These are phyloP conservation scores for Lentinula lateritia DNA, from an alignment of 768 basidiomycete genomes.

Conservation along the genomic window DNA sequence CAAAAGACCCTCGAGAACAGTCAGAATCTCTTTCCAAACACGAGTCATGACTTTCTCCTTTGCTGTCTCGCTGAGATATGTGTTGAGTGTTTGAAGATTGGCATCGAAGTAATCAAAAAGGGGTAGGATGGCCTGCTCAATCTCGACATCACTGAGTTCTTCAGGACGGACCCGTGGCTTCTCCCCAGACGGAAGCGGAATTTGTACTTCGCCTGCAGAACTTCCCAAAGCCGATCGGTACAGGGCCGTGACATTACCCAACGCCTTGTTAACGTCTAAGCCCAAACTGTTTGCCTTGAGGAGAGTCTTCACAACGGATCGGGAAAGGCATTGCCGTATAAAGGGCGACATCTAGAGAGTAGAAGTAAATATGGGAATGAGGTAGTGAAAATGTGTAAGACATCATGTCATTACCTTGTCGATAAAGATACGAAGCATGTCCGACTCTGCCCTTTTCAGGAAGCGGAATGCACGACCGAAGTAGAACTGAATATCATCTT, in stretches of 20 bases:
- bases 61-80: slow-evolving; percentile 75
- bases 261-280: slow-evolving; percentile 85
- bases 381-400: slow-evolving; percentile 9
- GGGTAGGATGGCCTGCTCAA: slow-evolving; percentile 86
- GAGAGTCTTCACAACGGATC: slow-evolving; percentile 68
- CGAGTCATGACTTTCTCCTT: slow-evolving; percentile 90
- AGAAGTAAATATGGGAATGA: background rate
- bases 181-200: slow-evolving; percentile 69
- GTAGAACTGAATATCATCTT: slow-evolving; percentile 96
- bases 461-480: slow-evolving; percentile 95
- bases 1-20: slow-evolving; percentile 79
- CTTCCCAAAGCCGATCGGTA: slow-evolving; percentile 74
- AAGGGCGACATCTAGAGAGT: slow-evolving; percentile 81
- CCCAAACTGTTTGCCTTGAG: slow-evolving; percentile 53
- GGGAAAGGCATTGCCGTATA: slow-evolving; percentile 81
- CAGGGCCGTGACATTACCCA: slow-evolving; percentile 76
- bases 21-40: slow-evolving; percentile 94
- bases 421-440: slow-evolving; percentile 94
- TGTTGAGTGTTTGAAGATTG: slow-evolving; percentile 88
- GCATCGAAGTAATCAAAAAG: slow-evolving; percentile 96
- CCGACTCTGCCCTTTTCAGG: slow-evolving; percentile 86
- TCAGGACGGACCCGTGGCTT: slow-evolving; percentile 76
- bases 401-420: slow-evolving; percentile 68
- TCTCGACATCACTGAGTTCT: slow-evolving; percentile 86
- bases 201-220: slow-evolving; percentile 64